A percentile compares a stretch with the other conserved stretches of the same genome.
Conservation (phyloP, 345 rosid species). For the Carallia pectinifolia region DNA sequence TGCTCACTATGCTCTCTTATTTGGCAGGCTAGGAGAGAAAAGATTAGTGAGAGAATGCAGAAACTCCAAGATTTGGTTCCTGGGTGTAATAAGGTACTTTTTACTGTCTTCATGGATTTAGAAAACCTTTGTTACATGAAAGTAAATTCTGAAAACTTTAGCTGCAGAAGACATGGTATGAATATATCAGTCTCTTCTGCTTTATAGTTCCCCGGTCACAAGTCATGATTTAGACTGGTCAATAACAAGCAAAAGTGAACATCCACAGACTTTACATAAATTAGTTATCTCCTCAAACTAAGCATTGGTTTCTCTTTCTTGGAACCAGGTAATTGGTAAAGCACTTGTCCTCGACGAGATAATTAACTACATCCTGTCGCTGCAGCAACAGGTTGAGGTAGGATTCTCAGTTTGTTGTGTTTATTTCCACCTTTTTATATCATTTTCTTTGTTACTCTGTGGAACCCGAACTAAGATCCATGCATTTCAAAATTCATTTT, state of each 20-base stretch:
- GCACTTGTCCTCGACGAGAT: conserved; percentile 90
- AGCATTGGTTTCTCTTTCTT: neutral
- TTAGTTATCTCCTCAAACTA: neutral
- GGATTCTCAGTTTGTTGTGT: neutral
- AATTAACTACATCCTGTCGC: conserved; percentile 81
- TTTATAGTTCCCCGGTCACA: neutral
- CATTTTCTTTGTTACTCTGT: neutral
- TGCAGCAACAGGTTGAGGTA: conserved; percentile 91
- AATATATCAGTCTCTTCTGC: neutral
- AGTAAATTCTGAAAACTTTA: neutral
- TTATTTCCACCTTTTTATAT: neutral
- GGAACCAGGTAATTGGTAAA: conserved; percentile 76
- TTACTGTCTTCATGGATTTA: neutral
- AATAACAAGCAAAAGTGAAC: neutral
- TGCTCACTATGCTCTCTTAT: neutral
- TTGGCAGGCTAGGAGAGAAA: conserved; percentile 84
- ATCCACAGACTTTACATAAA: neutral
- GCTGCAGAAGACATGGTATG: conserved; percentile 1
- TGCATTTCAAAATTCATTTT: conserved; percentile 17
- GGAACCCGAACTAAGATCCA: conserved; percentile 9
- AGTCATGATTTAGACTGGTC: neutral
- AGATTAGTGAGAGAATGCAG: conserved; percentile 89
- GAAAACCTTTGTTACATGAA: neutral
- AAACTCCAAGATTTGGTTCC: conserved; percentile 89
- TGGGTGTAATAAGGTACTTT: conserved; percentile 79